Evolutionary conservation across 768 basidiomycete genomes (phyloP), one percentile per base, ranked within the genome.

Genomic region (Leucosporidium yakuticum): DNA sequence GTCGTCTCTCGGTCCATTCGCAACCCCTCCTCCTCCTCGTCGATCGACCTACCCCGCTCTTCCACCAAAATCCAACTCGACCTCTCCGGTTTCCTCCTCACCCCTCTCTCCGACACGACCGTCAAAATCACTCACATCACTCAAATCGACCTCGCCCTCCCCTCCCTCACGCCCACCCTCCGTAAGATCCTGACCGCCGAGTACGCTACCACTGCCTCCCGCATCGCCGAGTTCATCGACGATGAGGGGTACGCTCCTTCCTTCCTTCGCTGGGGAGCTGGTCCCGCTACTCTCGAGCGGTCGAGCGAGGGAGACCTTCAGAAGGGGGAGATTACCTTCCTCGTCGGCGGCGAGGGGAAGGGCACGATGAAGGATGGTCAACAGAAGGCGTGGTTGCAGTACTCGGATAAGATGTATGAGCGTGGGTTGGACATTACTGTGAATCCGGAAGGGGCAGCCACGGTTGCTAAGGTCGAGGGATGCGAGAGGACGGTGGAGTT

Each of bases 291-390:
- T 21, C n/a, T 65, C 48, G 49, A 32, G n/a, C 36, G 61, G 15
- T 19, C 19, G 2, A 47, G 60, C 8, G 64, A 64, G n/a, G 68
- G 64, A 48, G 60, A 65, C 39, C 15, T 69, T n/a, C 6, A 23
- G 14, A 32, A 14, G 15, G 68, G 68, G 0, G n/a, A 29, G 29
- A 56, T 65, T 12, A 65, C 60, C 4, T 69, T 69, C 64, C 5
- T 4, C 3, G 49, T 69, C 54, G 56, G 68, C 11, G 68, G 64
- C 4, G 64, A 53, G 4, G 68, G 64, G 1, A 53, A 62, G 39
- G 68, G 68, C 25, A 69, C 68, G 54, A 69, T 69, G 68, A 32
- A 47, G n/a, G 64, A 62, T 29, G 68, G 68, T 2, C 32, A 64
- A 29, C 68, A 69, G 29, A 62, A 65, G 31, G 58, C 48, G n/a